phyloP scores from a whole-genome alignment of 176 grass and related monocot species.

The Oryza australiensis region DNA sequence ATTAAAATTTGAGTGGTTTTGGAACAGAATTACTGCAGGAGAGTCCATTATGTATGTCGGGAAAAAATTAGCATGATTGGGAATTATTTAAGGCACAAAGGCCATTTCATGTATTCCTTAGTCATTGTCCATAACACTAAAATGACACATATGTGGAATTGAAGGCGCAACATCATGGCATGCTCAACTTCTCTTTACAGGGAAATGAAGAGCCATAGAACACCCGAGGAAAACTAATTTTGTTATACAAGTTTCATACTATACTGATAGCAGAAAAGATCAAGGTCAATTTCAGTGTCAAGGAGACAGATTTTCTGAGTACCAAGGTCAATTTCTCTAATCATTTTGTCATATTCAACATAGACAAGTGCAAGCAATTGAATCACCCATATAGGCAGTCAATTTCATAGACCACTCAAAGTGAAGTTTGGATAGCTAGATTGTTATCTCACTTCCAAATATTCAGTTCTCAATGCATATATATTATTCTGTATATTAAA shows the following conservation, averaged over 20 bases:
- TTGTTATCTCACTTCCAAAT: not conserved
- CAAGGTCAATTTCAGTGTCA: too few relatives aligned
- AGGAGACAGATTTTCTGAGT: not conserved
- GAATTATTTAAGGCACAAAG: not conserved
- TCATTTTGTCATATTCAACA: not conserved
- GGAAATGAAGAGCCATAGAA: not conserved
- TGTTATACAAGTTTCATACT: slow-evolving; percentile 5
- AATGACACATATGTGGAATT: not conserved
- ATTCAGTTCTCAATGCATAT: not conserved
- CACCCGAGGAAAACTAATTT: not conserved
- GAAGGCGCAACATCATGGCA: not conserved
- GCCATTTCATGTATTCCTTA: not conserved
- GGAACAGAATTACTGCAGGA: not conserved
- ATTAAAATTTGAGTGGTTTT: not conserved
- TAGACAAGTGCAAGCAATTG: not conserved
- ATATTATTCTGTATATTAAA: too few relatives aligned
- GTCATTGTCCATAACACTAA: not conserved
- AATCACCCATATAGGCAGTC: not conserved
- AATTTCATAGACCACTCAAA: not conserved
- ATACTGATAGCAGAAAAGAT: slow-evolving; percentile 4
- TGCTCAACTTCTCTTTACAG: not conserved
- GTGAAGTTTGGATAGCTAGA: not conserved
- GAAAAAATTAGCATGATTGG: not conserved
- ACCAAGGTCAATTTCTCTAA: not conserved
- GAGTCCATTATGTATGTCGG: not conserved